Evolutionary conservation across 176 grass and related monocot genomes (phyloP), one percentile per base, ranked within the genome.

Genomic region (Saccharum spontaneum): DNA sequence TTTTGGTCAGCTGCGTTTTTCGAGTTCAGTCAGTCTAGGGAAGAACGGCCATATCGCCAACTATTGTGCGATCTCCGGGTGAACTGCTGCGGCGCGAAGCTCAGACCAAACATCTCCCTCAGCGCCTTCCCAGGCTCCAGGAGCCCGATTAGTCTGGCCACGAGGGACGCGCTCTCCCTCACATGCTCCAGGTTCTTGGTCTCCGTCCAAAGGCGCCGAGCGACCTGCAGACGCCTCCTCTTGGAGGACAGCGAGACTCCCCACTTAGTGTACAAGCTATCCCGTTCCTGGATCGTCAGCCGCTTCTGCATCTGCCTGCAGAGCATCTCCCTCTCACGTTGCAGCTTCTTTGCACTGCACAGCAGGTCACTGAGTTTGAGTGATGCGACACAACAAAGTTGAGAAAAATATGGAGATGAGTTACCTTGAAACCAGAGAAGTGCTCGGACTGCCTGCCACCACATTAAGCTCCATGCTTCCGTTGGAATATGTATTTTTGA

Each of bases 81-180:
- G 28, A 84, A 90, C 61, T 92, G 86, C 89, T 95, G 93, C 7
- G 91, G 97, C 1, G 91, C 74, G 44, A 98, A 98, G 70, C 93
- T 95, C 10, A 98, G 81, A 9, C 97, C 97, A 87, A 98, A 98
- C 97, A 98, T 98, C 87, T 98, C 97, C 83, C 93, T 90, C 80
- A 98, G 87, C 3, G 91, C 97, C 59, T 90, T 89, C 9, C 86
- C 97, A 50, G 94, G 93, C 57, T 94, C 93, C 9, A 94, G 81
- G 78, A 98, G 91, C 57, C 91, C 97, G 23, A 98, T 92, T 55
- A 95, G 52, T 48, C 87, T 93, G 69, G 95, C 95, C 3, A 95
- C 91, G 13, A 95, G 88, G 14, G 91, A 90, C 20, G 97, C 97
- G 10, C 97, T 98, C 88, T 95, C 93, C 69, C 93, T 90, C 2